Evolutionary conservation across 2,329 filamentous ascomycete genomes (phyloP), one percentile per base, ranked within the genome.

Genomic region (Mycosphaerella sp.): DNA sequence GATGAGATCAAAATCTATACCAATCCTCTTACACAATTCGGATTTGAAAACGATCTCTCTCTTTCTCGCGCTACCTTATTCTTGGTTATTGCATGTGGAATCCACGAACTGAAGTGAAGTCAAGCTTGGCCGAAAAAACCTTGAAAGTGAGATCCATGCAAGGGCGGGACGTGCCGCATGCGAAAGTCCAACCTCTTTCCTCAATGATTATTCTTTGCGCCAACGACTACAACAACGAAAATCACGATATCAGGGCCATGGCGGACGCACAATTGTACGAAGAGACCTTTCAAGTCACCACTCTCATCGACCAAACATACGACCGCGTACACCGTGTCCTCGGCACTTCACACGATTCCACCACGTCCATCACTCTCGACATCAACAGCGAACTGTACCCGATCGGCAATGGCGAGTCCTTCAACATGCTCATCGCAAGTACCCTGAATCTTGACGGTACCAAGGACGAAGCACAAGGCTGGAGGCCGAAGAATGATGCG

Each of bases 331-430:
- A 89, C 52, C 92, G 93, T 64, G 82, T 97, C 68, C 82, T 78
- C 52, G 90, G 83, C 68, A 87, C 80, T 48, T 92, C 86, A 23
- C 78, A 80, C 62, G 89, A 95, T 74, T 81, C 80, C 64, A 78
- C 82, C 60, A 88, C 87, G 31, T 79, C 82, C 60, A 84, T 97
- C 76, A 85, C 83, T 5, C 86, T 98, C 57, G 93, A 98, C 74
- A 84, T 97, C 74, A 96, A 97, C 78, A 86, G 83, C 54, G 92
- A 98, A 74, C 82, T 98, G 6, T 96, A 93, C 73, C 88, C 88
- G 2, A 82, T 87, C 64, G 71, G 76, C 39, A 75, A 83, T 7
- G 87, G 86, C 68, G 91, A 95, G 64, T 85, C 79, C 11, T 73
- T 98, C 55, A 85, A 87, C 61, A 78, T 96, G 61, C 84, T 92